Evolutionary conservation across 148 eudicot species (phyloP), one percentile per base, ranked within the genome.

Genomic region (Camellia granthamiana): DNA sequence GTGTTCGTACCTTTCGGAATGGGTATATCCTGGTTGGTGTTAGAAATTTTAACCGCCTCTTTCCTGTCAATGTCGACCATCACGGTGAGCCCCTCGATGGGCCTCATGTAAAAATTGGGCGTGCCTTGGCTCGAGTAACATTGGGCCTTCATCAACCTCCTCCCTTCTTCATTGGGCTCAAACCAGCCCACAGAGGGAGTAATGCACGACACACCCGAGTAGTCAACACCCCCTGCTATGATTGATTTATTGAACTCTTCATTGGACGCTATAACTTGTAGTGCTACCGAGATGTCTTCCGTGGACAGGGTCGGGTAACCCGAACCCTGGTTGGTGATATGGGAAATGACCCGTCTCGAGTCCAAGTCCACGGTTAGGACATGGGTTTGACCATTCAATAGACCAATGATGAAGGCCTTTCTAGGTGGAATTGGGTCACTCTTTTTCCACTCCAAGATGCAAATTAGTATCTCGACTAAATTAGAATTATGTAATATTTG

Each of bases 31-130:
- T 77, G 79, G 18, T 84, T 82, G 1, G 42, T 79, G 30, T 84
- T 79, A 0, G 72, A 42, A 5, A 86, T 51, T 77, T 84, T 82
- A 2, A 86, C 46, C 5, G 84, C 69, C 74, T 86, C 81, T 21
- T 21, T 46, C 3, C 75, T 71, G 8, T 86, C 88, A 7, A 86
- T 15, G 52, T 86, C 86, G 1, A 82, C 77, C 2, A 70, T 74
- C 21, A 84, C 14, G 0, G 75, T 68, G 77, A 86, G 78, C 59
- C 88, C 88, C 63, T 86, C 88, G 18, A 86, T 86, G 66, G 88
- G 88, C 83, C 86, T 81, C 88, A 86, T 86, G 81, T 84, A 86
- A 63, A 74, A 86, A 51, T 86, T 86, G 19, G 86, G 79, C 12
- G 86, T 84, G 79, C 83, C 79, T 84, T 74, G 74, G 55, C 63